Base-by-base conservation (phyloP, 768 basidiomycete genomes). In the Russula olivacea region DNA sequence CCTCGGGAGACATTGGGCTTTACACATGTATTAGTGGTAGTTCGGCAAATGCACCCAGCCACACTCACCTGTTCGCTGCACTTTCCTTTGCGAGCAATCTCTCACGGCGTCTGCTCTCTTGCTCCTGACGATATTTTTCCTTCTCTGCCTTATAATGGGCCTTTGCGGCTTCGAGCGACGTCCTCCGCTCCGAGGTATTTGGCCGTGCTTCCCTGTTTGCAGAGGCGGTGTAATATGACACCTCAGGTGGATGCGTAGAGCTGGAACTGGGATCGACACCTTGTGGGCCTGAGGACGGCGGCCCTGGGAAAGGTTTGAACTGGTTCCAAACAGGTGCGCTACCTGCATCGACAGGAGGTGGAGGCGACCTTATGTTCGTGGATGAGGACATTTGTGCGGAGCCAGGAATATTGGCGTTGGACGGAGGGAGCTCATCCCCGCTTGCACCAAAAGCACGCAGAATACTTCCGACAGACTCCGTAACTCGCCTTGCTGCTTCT, bases 81-180 rank as follows among this genome's bases (percentile, higher is more conserved):
- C 50, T 34, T 10, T 68, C 55, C 40, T 36, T 55, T 14, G 17
- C 19, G 12, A 40, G 21, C 36, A 17, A 56, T 48, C 53, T 61
- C 58, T 50, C 47, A 38, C 57, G 63, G 15, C 69, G 70, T 55
- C 70, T 80, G 28, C 76, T 74, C 53, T 84, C 82, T 57, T 83
- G 79, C 57, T 85, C 82, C 66, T 75, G 74, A 32, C 87, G 81
- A 68, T 89, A 89, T 25, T 76, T 77, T 68, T 88, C 87, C 69
- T 91, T 91, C 72, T 85, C 81, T 1, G 77, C 78, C 73, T 83
- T 87, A 72, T 91, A 91, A 25, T 74, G 73, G 30, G 76, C 77
- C 68, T 89, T 91, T 0, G 89, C 87, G 21, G 76, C 81, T 68
- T 89, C 84, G 3, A 90, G 80, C 34, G 68, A 64, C 17, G 72